phyloP scores from a whole-genome alignment of 352 stramenopile species.

The Phytopythium mirpurense region DNA sequence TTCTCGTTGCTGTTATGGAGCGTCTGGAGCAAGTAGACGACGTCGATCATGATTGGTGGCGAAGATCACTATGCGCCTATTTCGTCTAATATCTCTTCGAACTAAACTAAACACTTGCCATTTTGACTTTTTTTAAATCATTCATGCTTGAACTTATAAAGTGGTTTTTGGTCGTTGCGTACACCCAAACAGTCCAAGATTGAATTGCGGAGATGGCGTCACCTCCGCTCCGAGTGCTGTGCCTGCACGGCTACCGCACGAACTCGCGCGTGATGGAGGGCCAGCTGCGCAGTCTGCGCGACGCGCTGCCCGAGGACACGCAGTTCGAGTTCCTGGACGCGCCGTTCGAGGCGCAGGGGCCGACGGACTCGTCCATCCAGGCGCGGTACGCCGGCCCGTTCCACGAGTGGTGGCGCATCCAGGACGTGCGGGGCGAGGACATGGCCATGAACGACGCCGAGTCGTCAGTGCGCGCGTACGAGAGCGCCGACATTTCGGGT shows the following conservation, averaged over 20 bases:
- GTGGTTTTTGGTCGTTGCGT: too few species aligned
- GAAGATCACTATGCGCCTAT: too few species aligned
- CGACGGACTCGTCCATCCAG: constrained; percentile 29
- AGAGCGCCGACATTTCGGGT: constrained; percentile 18
- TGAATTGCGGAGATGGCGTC: too few species aligned
- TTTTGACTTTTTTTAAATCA: too few species aligned
- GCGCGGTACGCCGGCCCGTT: constrained; percentile 26
- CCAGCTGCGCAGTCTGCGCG: constrained; percentile 34
- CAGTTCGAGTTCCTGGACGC: constrained; percentile 41
- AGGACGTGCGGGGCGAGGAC: constrained; percentile 17
- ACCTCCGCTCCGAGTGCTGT: constrained; percentile 37
- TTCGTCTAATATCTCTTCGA: too few species aligned
- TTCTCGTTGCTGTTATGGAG: too few species aligned
- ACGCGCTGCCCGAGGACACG: constrained; percentile 19
- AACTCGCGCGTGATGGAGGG: constrained; percentile 41
- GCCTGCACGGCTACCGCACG: constrained; percentile 48
- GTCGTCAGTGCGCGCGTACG: constrained; percentile 21
- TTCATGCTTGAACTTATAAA: too few species aligned
- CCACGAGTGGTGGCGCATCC: constrained; percentile 43
- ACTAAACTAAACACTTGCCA: too few species aligned
- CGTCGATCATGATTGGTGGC: too few species aligned
- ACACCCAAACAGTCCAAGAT: too few species aligned
- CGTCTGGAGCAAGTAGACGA: too few species aligned
- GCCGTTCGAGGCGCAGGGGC: constrained; percentile 29
- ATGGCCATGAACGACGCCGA: constrained; percentile 28